Evolutionary conservation across 345 rosid species (phyloP), one percentile per base, ranked within the genome.

Genomic region (Rhizophora mangle): DNA sequence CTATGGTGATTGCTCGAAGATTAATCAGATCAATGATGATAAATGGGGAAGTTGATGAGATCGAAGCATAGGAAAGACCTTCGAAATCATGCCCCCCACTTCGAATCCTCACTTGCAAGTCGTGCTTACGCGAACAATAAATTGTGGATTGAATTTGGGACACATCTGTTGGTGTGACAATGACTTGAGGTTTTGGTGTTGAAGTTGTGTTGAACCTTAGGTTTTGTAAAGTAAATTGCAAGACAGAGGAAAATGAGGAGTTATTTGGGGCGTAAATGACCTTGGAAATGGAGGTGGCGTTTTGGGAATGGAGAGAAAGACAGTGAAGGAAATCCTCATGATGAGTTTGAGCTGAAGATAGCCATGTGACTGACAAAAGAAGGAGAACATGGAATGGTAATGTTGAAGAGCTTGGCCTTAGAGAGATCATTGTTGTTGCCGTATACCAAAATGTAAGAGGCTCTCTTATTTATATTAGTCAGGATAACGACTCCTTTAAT

Each of bases 21-120:
- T 63, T 57, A 24, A 67, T 58, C 6, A 76, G 64, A 49, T 76
- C 76, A n/a, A 76, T 34, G 21, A 76, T 16, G 5, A 68, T 55
- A 24, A 72, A 76, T 0, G 80, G 69, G 29, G 30, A 6, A 34
- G 37, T 22, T 43, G 49, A 11, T 0, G 49, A 43, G 15, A 13
- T 0, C 2, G 72, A 22, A 22, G 19, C 52, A 9, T 71, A 76
- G 5, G 80, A 71, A 27, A 68, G 72, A 4, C 72, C 72, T 36
- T 59, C 72, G n/a, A 34, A 59, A 53, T 68, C 72, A 8, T 76
- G 75, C 4, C 72, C 79, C 0, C 72, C 72, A 39, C 80, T 71
- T 26, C 76, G 73, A 21, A 64, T 47, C 60, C 73, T 68, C 18
- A 77, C 19, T 30, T 75, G 70, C 15, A 65, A 15, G 49, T 36